Evolutionary conservation across 352 stramenopile species (phyloP).

Genomic region (Pythium brachiatum): DNA sequence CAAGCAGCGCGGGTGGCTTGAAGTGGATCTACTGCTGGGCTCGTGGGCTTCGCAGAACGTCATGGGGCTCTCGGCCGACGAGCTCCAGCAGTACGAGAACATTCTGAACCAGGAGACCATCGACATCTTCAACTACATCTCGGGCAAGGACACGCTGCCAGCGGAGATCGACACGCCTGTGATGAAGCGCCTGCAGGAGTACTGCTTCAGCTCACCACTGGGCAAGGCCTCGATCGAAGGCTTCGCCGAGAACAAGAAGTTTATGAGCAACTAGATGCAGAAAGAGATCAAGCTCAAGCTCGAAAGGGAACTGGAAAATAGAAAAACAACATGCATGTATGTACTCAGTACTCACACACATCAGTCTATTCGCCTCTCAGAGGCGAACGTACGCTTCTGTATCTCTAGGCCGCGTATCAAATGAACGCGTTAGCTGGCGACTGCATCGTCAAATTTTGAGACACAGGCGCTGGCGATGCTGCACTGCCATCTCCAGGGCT

Average conservation of each 20-base stretch:
- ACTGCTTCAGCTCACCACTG: slow-evolving; percentile 86
- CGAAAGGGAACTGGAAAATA: too few relatives aligned
- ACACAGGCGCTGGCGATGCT: not conserved
- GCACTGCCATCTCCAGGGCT: too few relatives aligned
- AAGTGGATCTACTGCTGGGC: slow-evolving; percentile 94
- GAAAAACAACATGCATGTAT: not conserved
- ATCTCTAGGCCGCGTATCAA: too few relatives aligned
- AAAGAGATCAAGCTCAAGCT: too few relatives aligned
- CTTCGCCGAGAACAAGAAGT: slow-evolving; percentile 78
- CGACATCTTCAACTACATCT: slow-evolving; percentile 98
- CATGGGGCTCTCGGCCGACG: slow-evolving; percentile 61
- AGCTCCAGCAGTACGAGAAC: slow-evolving; percentile 93
- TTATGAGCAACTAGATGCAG: slow-evolving; percentile 74
- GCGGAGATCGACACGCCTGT: slow-evolving; percentile 79
- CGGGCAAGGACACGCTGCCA: slow-evolving; percentile 83
- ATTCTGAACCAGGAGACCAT: slow-evolving; percentile 97
- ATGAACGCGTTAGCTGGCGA: too few relatives aligned
- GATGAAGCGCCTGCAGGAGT: slow-evolving; percentile 91
- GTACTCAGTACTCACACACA: not conserved
- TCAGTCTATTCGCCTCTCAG: not conserved
- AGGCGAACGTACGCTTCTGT: too few relatives aligned
- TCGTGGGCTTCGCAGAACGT: slow-evolving; percentile 94
- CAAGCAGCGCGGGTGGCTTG: slow-evolving; percentile 95
- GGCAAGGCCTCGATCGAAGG: slow-evolving; percentile 85
- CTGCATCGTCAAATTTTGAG: not conserved